Evolutionary conservation across 2,329 filamentous ascomycete species (phyloP).

Genomic region (Claviceps fusiformis): DNA sequence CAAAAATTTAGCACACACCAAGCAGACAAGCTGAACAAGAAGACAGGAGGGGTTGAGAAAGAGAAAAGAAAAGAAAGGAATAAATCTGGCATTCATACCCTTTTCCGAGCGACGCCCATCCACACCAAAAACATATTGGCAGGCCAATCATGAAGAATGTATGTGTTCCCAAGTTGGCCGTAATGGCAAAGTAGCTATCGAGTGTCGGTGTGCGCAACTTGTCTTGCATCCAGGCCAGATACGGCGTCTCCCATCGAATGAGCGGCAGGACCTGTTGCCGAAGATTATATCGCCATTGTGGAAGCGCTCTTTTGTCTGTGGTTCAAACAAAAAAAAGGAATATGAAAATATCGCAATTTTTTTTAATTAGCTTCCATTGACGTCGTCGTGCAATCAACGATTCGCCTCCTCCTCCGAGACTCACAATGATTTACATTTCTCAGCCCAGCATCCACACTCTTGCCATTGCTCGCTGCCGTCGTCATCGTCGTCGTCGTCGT

Average conservation of each 20-base stretch:
- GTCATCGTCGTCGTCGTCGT: background rate
- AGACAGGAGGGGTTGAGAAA: background rate
- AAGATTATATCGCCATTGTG: constrained; percentile 75
- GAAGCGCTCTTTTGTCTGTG: constrained; percentile 68
- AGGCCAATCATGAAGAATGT: constrained; percentile 97
- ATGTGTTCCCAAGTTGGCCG: constrained; percentile 91
- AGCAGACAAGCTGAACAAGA: background rate
- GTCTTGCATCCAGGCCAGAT: constrained; percentile 76
- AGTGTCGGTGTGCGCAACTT: constrained; percentile 68
- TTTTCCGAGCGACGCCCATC: constrained; percentile 70
- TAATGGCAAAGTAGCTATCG: constrained; percentile 94
- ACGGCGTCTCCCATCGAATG: constrained; percentile 88
- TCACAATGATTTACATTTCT: constrained; percentile 66
- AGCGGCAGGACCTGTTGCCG: constrained; percentile 74
- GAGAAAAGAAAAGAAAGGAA: background rate
- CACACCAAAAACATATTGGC: constrained; percentile 94
- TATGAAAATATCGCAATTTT: background rate
- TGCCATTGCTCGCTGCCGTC: constrained; percentile 10
- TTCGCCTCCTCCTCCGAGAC: background rate
- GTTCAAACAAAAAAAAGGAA: background rate
- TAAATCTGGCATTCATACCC: constrained; percentile 44
- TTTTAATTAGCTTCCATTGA: constrained; percentile 3
- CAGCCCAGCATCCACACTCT: constrained; percentile 55
- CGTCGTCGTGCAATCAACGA: background rate
- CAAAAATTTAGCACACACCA: background rate